phyloP scores from a whole-genome alignment of 2,329 filamentous ascomycete genomes.

The Diaporthe sp. region DNA sequence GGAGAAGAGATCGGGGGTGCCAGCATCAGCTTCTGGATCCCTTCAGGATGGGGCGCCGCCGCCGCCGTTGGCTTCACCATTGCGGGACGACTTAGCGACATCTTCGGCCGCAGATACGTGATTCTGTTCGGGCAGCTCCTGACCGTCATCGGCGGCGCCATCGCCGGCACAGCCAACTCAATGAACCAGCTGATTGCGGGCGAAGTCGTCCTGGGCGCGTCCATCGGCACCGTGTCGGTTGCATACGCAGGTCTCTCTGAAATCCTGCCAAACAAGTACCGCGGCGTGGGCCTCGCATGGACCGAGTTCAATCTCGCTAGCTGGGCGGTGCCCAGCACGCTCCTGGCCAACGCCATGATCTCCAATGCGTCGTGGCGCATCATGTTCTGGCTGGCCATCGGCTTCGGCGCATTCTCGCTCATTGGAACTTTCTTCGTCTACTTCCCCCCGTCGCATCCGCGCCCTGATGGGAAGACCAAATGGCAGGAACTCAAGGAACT shows the following conservation, averaged over 20 bases:
- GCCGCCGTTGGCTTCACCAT: background rate
- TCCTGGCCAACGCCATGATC: background rate
- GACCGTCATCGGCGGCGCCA: background rate
- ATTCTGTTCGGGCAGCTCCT: background rate
- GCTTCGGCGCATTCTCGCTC: background rate
- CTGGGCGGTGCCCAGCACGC: background rate
- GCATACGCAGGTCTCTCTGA: background rate
- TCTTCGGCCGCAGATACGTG: background rate
- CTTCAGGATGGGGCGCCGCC: background rate
- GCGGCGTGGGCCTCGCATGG: background rate
- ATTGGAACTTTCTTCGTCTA: background rate
- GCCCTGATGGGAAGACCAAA: background rate
- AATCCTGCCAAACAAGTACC: background rate
- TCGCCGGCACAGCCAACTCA: background rate
- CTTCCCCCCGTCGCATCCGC: background rate
- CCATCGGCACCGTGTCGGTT: background rate
- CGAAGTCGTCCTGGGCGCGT: background rate
- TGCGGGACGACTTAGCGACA: background rate
- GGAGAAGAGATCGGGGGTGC: background rate
- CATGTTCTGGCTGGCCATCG: background rate
- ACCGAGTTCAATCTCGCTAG: background rate
- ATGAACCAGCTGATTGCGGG: background rate
- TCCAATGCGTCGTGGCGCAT: background rate
- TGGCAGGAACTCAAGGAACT: background rate
- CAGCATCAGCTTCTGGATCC: background rate